Evolutionary conservation across 768 basidiomycete genomes (phyloP).

Genomic region (Tremella mesenterica): DNA sequence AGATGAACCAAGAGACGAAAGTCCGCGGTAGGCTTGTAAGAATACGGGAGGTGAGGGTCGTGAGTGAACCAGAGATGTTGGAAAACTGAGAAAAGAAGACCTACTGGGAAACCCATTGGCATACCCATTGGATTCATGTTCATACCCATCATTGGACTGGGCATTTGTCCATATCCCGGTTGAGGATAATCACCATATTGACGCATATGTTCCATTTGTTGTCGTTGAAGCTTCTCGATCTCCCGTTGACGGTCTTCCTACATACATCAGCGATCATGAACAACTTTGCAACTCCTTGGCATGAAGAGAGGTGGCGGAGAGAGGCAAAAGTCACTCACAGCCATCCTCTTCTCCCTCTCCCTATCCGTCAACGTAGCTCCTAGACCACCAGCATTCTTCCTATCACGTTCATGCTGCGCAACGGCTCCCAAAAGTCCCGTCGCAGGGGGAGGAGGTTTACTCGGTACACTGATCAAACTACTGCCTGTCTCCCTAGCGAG

Average conservation of each 20-base stretch:
- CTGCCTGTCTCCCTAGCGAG: slow-evolving; percentile 82
- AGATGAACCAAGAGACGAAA: no score
- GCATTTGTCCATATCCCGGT: slow-evolving; percentile 14
- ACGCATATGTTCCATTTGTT: slow-evolving; percentile 83
- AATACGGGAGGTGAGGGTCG: no score
- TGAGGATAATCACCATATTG: slow-evolving; percentile 52
- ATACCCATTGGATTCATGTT: slow-evolving; percentile 13
- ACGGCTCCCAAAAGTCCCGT: slow-evolving; percentile 93
- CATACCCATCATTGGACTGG: slow-evolving; percentile 22
- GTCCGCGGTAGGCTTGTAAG: no score
- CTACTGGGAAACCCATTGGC: slow-evolving; percentile 23
- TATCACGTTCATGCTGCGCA: slow-evolving; percentile 85
- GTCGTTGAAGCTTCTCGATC: slow-evolving; percentile 78
- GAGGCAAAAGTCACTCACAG: slow-evolving; percentile 42
- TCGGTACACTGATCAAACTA: slow-evolving; percentile 88
- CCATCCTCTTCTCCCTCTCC: slow-evolving; percentile 81
- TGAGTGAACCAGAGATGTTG: no score
- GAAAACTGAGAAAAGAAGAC: no score
- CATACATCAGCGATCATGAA: background rate
- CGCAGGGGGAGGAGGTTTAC: slow-evolving; percentile 88
- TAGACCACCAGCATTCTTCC: slow-evolving; percentile 88
- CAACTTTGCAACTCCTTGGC: background rate
- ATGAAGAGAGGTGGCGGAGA: background rate
- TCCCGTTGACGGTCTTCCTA: slow-evolving; percentile 82
- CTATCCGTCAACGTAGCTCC: slow-evolving; percentile 91